A percentile compares a stretch with the other conserved stretches of the same genome.
Evolutionary conservation across 805 yeast genomes (phyloP).

Genomic region (Scheffersomyces lignosus): DNA sequence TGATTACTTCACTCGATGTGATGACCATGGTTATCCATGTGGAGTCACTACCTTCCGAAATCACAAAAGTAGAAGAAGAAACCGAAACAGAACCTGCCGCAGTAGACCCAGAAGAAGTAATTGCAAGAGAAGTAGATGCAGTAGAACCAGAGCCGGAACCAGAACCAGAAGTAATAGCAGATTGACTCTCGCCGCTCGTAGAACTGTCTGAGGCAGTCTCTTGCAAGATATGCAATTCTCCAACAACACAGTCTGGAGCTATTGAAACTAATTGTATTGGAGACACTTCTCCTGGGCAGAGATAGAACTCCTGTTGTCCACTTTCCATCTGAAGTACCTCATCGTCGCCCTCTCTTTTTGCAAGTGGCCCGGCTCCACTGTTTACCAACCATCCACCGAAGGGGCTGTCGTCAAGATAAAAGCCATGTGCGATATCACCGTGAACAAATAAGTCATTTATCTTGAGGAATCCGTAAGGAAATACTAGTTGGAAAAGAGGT

Average conservation of each 20-base stretch:
- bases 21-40: background rate
- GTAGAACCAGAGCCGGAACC: background rate
- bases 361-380: too few species aligned
- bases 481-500: background rate
- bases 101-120: background rate
- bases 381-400: background rate
- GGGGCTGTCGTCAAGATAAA: background rate
- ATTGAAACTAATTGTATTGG: background rate
- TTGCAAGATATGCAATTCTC: background rate
- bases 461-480: background rate
- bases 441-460: background rate
- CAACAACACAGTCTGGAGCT: background rate
- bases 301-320: background rate
- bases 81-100: background rate
- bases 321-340: background rate
- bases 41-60: too few species aligned
- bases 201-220: background rate
- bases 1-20: background rate
- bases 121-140: background rate
- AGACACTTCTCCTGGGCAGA: background rate
- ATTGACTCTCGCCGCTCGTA: background rate
- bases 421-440: background rate
- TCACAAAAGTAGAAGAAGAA: too few species aligned
- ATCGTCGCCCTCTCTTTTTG: too few species aligned
- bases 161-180: background rate